Conservation (phyloP, 352 stramenopile genomes). For the Phytophthora syringae region DNA sequence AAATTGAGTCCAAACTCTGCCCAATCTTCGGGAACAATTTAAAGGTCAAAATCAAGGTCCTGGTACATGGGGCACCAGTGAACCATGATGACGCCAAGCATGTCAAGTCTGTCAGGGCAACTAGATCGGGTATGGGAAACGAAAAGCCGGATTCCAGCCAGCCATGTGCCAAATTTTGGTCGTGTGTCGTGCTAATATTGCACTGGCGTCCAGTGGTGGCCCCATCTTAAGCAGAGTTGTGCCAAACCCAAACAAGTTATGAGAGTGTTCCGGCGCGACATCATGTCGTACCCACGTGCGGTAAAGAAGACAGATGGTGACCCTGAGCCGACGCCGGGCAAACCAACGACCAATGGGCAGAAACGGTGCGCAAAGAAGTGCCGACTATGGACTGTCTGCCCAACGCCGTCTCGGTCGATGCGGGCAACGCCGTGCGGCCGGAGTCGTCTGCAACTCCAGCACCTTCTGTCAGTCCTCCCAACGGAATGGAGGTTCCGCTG, state of each 20-base stretch:
- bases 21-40: slow-evolving; percentile 14
- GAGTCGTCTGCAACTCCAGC: too few relatives aligned
- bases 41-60: slow-evolving; percentile 4
- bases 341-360: neutral
- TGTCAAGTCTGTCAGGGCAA: neutral
- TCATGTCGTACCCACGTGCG: too few relatives aligned
- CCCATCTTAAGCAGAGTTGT: too few relatives aligned
- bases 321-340: too few relatives aligned
- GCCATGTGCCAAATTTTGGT: neutral
- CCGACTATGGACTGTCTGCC: neutral
- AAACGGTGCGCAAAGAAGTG: neutral
- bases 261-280: too few relatives aligned
- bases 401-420: neutral
- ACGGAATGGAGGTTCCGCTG: too few relatives aligned
- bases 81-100: slow-evolving; percentile 5
- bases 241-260: too few relatives aligned
- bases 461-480: too few relatives aligned
- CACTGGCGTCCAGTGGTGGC: neutral
- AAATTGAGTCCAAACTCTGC: neutral
- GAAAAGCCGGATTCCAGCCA: neutral
- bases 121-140: neutral
- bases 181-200: neutral
- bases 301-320: too few relatives aligned
- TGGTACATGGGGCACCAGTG: neutral
- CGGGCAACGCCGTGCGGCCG: neutral